A percentile compares a stretch with the other conserved stretches of the same genome.
Conservation (phyloP, 2,329 filamentous ascomycete species). For the Cytospora leucostoma region DNA sequence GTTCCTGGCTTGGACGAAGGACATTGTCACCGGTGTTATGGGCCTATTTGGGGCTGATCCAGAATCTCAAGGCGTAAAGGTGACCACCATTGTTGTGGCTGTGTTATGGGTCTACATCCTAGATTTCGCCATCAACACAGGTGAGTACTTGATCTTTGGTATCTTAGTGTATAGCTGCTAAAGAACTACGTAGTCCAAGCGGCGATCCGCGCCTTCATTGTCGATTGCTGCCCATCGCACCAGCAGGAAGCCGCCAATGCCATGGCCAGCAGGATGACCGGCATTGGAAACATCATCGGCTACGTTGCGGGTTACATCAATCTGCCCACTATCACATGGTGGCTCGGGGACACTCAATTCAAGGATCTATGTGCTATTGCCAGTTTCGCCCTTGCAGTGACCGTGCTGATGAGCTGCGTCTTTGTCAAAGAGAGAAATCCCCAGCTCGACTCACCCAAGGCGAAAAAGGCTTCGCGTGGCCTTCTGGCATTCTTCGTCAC, state of each 20-base stretch:
- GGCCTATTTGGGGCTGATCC: conserved; percentile 69
- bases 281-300: conserved; percentile 86
- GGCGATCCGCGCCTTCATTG: conserved; percentile 85
- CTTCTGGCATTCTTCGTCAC: conserved; percentile 77
- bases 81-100: conserved; percentile 72
- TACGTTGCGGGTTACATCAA: conserved; percentile 86
- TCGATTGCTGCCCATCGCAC: conserved; percentile 88
- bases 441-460: conserved; percentile 65
- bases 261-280: conserved; percentile 86
- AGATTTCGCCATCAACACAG: conserved; percentile 93
- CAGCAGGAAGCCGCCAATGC: conserved; percentile 94
- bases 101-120: conserved; percentile 86
- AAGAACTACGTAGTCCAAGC: conserved; percentile 69
- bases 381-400: conserved; percentile 68
- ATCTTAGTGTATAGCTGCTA: background rate
- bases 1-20: conserved; percentile 72
- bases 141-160: conserved; percentile 47
- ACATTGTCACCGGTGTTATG: conserved; percentile 69
- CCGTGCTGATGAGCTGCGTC: conserved; percentile 69
- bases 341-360: conserved; percentile 86
- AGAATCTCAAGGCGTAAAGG: conserved; percentile 65
- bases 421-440: conserved; percentile 80
- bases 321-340: conserved; percentile 72
- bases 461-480: conserved; percentile 55
- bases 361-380: conserved; percentile 89